phyloP scores from a whole-genome alignment of 179 eudicot species.

The Sideroxylon spinosum region DNA sequence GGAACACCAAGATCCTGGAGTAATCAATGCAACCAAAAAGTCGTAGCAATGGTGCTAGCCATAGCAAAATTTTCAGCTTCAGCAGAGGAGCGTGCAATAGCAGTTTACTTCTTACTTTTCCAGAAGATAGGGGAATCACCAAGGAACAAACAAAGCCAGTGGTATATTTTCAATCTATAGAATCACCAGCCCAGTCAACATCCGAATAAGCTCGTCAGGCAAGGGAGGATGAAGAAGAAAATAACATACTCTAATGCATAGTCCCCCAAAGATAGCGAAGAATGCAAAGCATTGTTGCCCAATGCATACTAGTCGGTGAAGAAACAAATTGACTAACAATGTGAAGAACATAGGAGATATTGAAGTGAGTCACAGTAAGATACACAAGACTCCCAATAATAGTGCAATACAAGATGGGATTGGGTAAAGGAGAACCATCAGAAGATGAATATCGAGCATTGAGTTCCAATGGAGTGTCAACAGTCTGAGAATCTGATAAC shows the following conservation, averaged over 20 bases:
- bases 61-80: background rate
- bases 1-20: background rate
- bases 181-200: background rate
- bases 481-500: background rate
- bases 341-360: background rate
- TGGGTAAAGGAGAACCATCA: background rate
- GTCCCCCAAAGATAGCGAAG: background rate
- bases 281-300: background rate
- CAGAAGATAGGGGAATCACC: conserved; percentile 3
- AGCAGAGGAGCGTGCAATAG: background rate
- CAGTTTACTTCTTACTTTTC: background rate
- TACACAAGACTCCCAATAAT: background rate
- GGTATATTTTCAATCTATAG: background rate
- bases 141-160: background rate
- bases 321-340: background rate
- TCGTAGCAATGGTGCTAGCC: background rate
- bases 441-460: background rate
- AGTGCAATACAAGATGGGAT: background rate
- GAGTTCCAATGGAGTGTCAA: background rate
- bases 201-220: background rate
- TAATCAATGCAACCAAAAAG: background rate
- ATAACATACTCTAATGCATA: background rate
- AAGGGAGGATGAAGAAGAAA: background rate
- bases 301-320: background rate
- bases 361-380: background rate